These are phyloP conservation scores for Viridothelium virens DNA, from an alignment of 495 filamentous ascomycete species.

Conservation along the genomic window DNA sequence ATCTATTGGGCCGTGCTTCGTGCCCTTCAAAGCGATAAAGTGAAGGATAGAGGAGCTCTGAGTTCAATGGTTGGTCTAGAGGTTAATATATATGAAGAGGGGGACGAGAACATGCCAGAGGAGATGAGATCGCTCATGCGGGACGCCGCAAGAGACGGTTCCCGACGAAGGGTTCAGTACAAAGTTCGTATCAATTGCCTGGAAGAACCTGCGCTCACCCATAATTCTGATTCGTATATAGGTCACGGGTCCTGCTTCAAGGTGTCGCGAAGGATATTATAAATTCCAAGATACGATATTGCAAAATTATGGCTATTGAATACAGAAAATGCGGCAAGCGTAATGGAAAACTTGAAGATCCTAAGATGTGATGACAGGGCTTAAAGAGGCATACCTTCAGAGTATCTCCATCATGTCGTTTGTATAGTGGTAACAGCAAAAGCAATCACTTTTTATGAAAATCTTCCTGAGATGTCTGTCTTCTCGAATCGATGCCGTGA, in stretches of 20 bases:
- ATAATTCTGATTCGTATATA: not conserved
- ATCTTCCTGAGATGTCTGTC: too few relatives aligned
- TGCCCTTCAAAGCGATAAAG: not conserved
- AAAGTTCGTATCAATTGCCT: not conserved
- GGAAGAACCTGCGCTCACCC: not conserved
- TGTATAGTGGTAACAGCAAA: too few relatives aligned
- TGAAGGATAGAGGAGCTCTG: not conserved
- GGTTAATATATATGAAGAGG: not conserved
- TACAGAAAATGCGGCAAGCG: not conserved
- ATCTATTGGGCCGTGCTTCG: not conserved
- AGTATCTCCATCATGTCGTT: not conserved
- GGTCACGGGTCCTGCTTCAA: slow-evolving; percentile 2
- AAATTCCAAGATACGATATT: not conserved
- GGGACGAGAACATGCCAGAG: not conserved
- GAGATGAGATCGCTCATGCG: not conserved
- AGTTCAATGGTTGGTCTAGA: not conserved
- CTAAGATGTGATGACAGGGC: not conserved
- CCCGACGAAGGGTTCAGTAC: slow-evolving; percentile 5
- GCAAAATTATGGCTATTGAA: not conserved
- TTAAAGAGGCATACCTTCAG: not conserved
- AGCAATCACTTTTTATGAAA: too few relatives aligned
- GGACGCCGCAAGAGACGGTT: not conserved
- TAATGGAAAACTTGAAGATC: not conserved
- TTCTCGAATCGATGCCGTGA: too few relatives aligned
- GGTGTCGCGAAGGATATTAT: not conserved